Conservation (phyloP, 2,329 filamentous ascomycete species). For the Beauveria rudraprayagi region DNA sequence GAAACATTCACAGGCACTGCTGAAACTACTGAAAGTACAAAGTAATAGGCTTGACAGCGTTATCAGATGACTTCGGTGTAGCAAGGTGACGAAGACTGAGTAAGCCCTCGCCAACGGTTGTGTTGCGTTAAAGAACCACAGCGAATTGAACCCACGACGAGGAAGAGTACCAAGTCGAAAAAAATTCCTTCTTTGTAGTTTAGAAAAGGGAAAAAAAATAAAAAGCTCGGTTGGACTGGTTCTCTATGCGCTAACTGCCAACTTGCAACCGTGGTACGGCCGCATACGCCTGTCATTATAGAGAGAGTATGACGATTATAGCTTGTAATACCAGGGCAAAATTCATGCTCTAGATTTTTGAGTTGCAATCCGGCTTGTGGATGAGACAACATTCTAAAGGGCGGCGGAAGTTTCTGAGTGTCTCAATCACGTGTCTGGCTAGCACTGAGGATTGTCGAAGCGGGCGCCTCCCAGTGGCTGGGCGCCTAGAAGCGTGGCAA, state of each 20-base stretch:
- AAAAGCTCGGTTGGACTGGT: not conserved
- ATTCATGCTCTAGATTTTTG: not conserved
- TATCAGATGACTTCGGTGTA: too few species aligned
- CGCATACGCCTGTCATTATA: not conserved
- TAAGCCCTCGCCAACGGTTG: too few species aligned
- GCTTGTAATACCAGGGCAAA: not conserved
- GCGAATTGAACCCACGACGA: too few species aligned
- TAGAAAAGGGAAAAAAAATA: not conserved
- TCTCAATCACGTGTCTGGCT: constrained; percentile 7
- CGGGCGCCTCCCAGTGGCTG: constrained; percentile 3
- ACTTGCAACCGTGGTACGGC: not conserved
- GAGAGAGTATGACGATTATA: not conserved
- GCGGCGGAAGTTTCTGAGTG: not conserved
- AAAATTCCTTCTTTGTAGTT: too few species aligned
- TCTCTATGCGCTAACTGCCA: not conserved
- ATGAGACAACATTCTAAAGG: constrained; percentile 4
- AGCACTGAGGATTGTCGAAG: not conserved
- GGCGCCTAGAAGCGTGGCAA: not conserved
- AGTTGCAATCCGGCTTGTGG: not conserved
- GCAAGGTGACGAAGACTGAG: too few species aligned
- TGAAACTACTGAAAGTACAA: too few species aligned
- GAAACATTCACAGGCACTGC: too few species aligned
- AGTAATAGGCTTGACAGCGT: too few species aligned
- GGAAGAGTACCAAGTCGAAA: too few species aligned
- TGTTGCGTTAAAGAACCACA: too few species aligned